A percentile compares a stretch with the other conserved stretches of the same genome.
Conservation (phyloP, 352 stramenopile genomes). For the Phytophthora aleatoria region DNA sequence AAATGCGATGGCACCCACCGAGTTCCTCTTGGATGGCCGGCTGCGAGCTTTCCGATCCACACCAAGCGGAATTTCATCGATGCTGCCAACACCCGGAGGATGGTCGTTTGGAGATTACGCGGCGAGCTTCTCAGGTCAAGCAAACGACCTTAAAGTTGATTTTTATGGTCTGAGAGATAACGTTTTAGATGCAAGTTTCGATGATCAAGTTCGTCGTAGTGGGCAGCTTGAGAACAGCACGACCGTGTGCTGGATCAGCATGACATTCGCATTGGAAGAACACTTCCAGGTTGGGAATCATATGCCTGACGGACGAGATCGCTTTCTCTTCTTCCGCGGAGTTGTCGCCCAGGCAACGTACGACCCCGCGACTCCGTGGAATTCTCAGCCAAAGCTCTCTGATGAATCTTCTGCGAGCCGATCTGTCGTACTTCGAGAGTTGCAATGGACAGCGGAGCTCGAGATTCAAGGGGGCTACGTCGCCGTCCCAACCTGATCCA, state of each 20-base stretch:
- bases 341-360: slow-evolving; percentile 5
- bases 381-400: slow-evolving; percentile 1
- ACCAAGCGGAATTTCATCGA: slow-evolving; percentile 5
- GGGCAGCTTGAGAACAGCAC: neutral
- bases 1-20: neutral
- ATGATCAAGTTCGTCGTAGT: neutral
- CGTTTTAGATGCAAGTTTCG: neutral
- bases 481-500: neutral
- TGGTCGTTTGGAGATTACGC: slow-evolving; percentile 4
- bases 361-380: neutral
- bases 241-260: slow-evolving; percentile 3
- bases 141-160: neutral
- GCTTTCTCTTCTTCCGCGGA: slow-evolving; percentile 14
- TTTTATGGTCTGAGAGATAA: slow-evolving; percentile 5
- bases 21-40: slow-evolving; percentile 2
- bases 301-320: neutral
- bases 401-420: slow-evolving; percentile 5
- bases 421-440: slow-evolving; percentile 7
- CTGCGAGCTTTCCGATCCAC: slow-evolving; percentile 1
- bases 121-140: neutral
- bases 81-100: neutral
- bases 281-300: neutral
- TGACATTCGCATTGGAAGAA: slow-evolving; percentile 15
- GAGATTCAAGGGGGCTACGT: slow-evolving; percentile 22
- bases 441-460: slow-evolving; percentile 11